Evolutionary conservation across 2,329 filamentous ascomycete species (phyloP).

Genomic region (Talaromyces sp.): DNA sequence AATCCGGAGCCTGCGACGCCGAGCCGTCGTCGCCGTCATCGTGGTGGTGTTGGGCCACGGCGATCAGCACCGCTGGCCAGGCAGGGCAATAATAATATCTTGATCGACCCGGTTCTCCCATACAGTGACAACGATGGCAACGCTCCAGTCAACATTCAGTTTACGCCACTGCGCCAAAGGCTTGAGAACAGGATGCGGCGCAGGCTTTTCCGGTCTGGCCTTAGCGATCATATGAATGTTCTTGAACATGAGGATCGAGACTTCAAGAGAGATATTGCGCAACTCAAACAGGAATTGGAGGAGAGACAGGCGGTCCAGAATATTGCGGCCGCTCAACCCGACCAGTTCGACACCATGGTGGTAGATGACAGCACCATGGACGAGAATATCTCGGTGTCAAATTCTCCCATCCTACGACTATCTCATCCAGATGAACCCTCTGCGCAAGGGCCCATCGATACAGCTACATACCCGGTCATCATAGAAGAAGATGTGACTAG

Average conservation of each 20-base stretch:
- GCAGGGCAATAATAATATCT: conserved; percentile 18
- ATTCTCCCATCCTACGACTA: conserved; percentile 26
- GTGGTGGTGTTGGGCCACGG: conserved; percentile 17
- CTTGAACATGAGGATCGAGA: conserved; percentile 37
- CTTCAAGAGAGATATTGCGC: conserved; percentile 22
- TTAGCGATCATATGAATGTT: conserved; percentile 45
- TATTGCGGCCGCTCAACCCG: conserved; percentile 17
- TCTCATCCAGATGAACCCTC: background rate
- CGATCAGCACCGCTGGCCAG: conserved; percentile 27
- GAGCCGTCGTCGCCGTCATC: conserved; percentile 18
- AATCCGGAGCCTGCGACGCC: conserved; percentile 18
- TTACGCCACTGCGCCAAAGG: conserved; percentile 41
- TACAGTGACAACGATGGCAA: conserved; percentile 10
- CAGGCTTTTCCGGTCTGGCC: conserved; percentile 39
- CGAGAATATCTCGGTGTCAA: conserved; percentile 23
- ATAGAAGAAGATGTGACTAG: background rate
- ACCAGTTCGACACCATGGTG: conserved; percentile 21
- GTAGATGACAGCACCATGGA: conserved; percentile 26
- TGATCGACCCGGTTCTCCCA: conserved; percentile 19
- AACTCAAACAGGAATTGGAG: conserved; percentile 22
- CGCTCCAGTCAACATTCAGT: conserved; percentile 35
- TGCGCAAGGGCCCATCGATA: background rate
- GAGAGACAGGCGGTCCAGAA: conserved; percentile 18
- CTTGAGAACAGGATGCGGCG: conserved; percentile 40
- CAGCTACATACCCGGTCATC: background rate